A percentile compares a stretch with the other conserved stretches of the same genome.
These are phyloP conservation scores for Botrytis tulipae DNA, from an alignment of 2,329 filamentous ascomycete genomes.

Conservation along the genomic window DNA sequence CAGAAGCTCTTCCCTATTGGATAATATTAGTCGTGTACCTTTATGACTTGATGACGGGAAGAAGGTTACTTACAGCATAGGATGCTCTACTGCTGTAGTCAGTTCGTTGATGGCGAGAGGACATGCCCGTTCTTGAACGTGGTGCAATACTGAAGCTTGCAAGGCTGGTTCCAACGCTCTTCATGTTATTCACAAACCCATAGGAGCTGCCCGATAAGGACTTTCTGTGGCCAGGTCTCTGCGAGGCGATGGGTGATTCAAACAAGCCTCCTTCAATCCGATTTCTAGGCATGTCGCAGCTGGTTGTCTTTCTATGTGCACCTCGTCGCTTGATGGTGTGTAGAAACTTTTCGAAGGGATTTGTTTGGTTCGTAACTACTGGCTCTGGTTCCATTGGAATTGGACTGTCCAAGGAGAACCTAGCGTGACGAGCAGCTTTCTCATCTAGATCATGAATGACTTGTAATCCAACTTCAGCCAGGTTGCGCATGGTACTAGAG, in stretches of 20 bases:
- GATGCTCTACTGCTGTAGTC: slow-evolving; percentile 64
- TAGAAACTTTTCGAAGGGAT: slow-evolving; percentile 72
- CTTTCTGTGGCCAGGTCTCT: slow-evolving; percentile 47
- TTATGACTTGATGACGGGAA: neutral
- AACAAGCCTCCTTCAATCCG: slow-evolving; percentile 26
- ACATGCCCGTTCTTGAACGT: slow-evolving; percentile 54
- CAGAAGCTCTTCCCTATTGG: slow-evolving; percentile 52
- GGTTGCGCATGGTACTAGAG: slow-evolving; percentile 44
- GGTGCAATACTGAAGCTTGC: slow-evolving; percentile 68
- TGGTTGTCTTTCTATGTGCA: slow-evolving; percentile 47
- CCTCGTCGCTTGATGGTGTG: slow-evolving; percentile 57
- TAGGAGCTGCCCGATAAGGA: slow-evolving; percentile 74
- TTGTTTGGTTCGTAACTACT: slow-evolving; percentile 21
- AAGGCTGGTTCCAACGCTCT: slow-evolving; percentile 76
- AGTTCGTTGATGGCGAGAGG: slow-evolving; percentile 57
- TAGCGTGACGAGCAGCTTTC: slow-evolving; percentile 17
- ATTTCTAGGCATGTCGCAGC: slow-evolving; percentile 36
- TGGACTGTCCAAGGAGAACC: slow-evolving; percentile 33
- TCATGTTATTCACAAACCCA: slow-evolving; percentile 75
- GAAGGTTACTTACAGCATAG: slow-evolving; percentile 43
- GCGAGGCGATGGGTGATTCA: slow-evolving; percentile 41
- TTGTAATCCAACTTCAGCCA: slow-evolving; percentile 43
- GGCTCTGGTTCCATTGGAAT: slow-evolving; percentile 22
- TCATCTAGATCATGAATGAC: slow-evolving; percentile 29
- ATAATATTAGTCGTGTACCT: neutral